These are phyloP conservation scores for Elongisporangium anandrum DNA, from an alignment of 352 stramenopile genomes.

Conservation along the genomic window DNA sequence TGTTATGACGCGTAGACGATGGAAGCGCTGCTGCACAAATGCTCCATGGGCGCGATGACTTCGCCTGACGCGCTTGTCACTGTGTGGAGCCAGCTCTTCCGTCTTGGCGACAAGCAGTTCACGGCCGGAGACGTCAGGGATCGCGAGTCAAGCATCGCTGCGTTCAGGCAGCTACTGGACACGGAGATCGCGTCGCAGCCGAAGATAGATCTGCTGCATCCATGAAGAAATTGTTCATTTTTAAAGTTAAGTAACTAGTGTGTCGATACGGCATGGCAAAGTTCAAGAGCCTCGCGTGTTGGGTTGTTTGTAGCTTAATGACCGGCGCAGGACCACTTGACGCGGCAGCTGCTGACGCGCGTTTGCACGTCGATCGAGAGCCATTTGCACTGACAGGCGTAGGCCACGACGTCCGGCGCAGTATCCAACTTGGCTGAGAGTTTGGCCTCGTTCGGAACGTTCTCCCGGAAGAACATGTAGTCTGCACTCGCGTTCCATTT, in stretches of 20 bases:
- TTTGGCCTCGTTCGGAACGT: conserved; percentile 67
- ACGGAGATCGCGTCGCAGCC: conserved; percentile 44
- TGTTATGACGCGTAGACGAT: conserved; percentile 38
- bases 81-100: conserved; percentile 62
- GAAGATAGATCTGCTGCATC: conserved; percentile 37
- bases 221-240: conserved; percentile 14
- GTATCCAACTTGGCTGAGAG: conserved; percentile 59
- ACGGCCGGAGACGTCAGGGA: conserved; percentile 9
- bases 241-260: background rate
- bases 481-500: conserved; percentile 67
- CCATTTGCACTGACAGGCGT: conserved; percentile 84
- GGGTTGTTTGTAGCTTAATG: conserved; percentile 22
- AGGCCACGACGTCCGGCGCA: conserved; percentile 41
- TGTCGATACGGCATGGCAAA: background rate
- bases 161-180: conserved; percentile 40
- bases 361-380: conserved; percentile 49
- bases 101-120: conserved; percentile 11
- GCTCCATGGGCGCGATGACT: conserved; percentile 31
- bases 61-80: conserved; percentile 53
- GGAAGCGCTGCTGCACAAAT: conserved; percentile 58
- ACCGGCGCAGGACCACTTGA: conserved; percentile 73
- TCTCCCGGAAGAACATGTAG: conserved; percentile 87
- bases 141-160: conserved; percentile 9
- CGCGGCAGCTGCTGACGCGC: conserved; percentile 39
- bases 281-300: background rate